Percentiles rank a stretch among this genome's conserved stretches.
Conservation (phyloP, 1,284 basidiomycete species). For the Pulveroboletus sp. region DNA sequence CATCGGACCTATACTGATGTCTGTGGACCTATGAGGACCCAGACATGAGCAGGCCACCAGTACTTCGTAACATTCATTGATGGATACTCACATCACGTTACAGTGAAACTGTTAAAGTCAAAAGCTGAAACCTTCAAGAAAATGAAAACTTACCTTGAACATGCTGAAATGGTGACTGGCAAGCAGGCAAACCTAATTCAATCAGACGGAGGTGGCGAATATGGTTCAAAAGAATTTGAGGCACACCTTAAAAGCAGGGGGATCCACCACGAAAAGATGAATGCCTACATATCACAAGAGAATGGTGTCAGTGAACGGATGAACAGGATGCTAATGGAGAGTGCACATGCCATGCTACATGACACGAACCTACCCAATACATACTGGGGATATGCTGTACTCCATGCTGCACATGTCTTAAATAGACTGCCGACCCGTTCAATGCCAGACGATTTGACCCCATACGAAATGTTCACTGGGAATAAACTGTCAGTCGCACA, state of each 20-base stretch:
- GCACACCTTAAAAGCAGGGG: background rate
- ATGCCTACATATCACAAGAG: background rate
- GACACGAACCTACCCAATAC: background rate
- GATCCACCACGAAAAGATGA: background rate
- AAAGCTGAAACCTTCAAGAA: background rate
- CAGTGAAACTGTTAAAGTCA: background rate
- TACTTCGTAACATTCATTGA: background rate
- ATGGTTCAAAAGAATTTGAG: background rate
- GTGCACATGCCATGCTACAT: background rate
- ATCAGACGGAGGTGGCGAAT: background rate
- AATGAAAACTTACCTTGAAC: background rate
- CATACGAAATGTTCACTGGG: background rate
- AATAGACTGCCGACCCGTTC: background rate
- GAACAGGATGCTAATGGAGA: background rate
- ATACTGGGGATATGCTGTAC: background rate
- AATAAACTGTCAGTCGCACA: background rate
- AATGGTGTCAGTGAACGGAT: background rate
- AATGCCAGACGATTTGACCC: background rate
- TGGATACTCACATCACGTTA: background rate
- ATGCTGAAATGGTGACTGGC: background rate
- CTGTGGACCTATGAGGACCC: background rate
- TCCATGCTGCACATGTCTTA: background rate
- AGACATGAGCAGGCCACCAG: background rate
- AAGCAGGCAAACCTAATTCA: background rate
- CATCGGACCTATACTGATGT: background rate